Percentiles rank a stretch among this genome's conserved stretches.
phyloP scores from a whole-genome alignment of 352 stramenopile genomes.

The Phytophthora constricta region DNA sequence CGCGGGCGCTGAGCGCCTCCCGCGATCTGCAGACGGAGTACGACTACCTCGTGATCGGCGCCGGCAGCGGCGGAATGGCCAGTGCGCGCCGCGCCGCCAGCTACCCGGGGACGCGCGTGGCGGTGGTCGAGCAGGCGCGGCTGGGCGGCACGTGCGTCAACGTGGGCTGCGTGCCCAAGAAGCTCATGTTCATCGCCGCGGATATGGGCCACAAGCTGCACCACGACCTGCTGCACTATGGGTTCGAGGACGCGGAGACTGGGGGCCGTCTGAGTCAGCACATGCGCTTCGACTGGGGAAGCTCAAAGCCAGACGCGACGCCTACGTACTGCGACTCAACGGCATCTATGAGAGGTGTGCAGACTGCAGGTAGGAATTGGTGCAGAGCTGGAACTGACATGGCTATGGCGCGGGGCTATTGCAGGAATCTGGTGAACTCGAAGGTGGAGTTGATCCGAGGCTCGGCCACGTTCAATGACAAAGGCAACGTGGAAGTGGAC shows the following conservation, averaged over 20 bases:
- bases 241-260: constrained; percentile 52
- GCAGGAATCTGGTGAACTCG: constrained; percentile 89
- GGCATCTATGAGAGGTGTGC: constrained; percentile 93
- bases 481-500: constrained; percentile 83
- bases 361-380: neutral
- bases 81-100: constrained; percentile 90
- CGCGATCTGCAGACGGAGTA: constrained; percentile 36
- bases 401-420: too few relatives aligned
- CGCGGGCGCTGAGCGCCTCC: constrained; percentile 21
- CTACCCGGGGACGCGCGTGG: constrained; percentile 92
- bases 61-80: constrained; percentile 92
- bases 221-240: constrained; percentile 64
- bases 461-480: constrained; percentile 84
- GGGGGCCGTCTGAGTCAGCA: constrained; percentile 46
- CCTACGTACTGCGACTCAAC: constrained; percentile 96
- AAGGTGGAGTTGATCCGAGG: constrained; percentile 92
- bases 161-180: constrained; percentile 99
- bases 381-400: too few relatives aligned
- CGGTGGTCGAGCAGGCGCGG: constrained; percentile 92
- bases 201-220: constrained; percentile 65
- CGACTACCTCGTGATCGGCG: constrained; percentile 94
- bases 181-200: constrained; percentile 95
- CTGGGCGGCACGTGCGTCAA: constrained; percentile 99
- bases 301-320: constrained; percentile 94
- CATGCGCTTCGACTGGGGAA: constrained; percentile 90